Evolutionary conservation across 1,284 basidiomycete genomes (phyloP), one percentile per base, ranked within the genome.

Genomic region (Marasmius sp.): DNA sequence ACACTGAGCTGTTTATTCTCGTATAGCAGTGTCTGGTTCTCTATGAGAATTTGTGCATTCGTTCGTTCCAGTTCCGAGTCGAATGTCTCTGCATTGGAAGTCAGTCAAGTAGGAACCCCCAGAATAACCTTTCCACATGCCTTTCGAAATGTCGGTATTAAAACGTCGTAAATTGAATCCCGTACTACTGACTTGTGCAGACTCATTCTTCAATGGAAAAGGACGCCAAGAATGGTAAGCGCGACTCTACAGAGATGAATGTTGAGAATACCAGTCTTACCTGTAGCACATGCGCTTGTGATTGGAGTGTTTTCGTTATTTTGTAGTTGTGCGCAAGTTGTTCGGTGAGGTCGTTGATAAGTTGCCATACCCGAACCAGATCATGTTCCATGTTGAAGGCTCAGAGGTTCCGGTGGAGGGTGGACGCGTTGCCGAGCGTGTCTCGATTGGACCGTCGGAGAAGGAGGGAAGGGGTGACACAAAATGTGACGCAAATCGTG

Each of bases 1-100:
- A n/a, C n/a, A 62, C 91, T 91, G 36, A 98, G 84, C 73, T 98
- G 95, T 74, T 93, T 95, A 79, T 98, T 98, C 76, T 99, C 97
- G 67, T 98, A 91, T 56, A 93, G 81, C 0, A 99, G 80, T 0
- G 87, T 85, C 71, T 97, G 95, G 73, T 98, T 98, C 77, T 99
- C 97, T 62, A 96, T 89, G 57, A 97, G 88, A 43, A 95, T 87
- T 65, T 94, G 91, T 0, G 94, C 94, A 71, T 95, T 96, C 70
- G 87, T 84, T 34, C 92, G 86, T 75, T 99, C 97, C 4, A 98
- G 79, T 73, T 97, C 95, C 2, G 93, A 94, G 68, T 96, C 91
- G 75, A 98, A 98, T 49, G 85, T 80, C 82, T 98, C 97, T 98
- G 74, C 20, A 53, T 10, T 1, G 18, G 16, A 58, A 37, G 50